Percentiles rank a stretch among this genome's conserved stretches.
These are phyloP conservation scores for Lachancea dasiensis DNA, from an alignment of 805 yeast genomes.

Conservation along the genomic window DNA sequence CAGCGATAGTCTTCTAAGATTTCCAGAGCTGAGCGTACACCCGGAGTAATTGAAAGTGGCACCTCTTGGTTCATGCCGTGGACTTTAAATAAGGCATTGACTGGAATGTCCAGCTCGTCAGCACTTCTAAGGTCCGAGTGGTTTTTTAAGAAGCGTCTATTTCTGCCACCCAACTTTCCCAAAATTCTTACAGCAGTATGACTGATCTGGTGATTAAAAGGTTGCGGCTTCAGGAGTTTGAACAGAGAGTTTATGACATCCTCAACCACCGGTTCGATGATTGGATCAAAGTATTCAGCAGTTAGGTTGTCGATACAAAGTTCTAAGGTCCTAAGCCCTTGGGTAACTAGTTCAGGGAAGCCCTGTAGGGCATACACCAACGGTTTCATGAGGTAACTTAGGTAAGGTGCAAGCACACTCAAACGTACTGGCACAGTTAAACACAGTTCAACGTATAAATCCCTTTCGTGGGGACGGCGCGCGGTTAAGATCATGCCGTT, in stretches of 20 bases:
- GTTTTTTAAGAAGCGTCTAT: conserved; percentile 75
- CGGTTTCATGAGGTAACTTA: conserved; percentile 84
- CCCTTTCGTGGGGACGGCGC: conserved; percentile 83
- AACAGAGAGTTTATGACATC: conserved; percentile 92
- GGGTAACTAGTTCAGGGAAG: conserved; percentile 84
- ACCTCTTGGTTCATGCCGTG: conserved; percentile 60
- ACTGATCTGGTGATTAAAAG: conserved; percentile 90
- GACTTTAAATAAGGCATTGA: conserved; percentile 61
- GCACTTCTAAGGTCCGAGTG: conserved; percentile 58
- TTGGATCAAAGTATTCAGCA: conserved; percentile 95
- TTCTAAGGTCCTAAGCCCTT: conserved; percentile 91
- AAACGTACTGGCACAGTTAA: conserved; percentile 92
- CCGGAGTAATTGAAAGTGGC: conserved; percentile 78
- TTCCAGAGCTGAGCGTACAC: conserved; percentile 69
- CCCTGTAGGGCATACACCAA: conserved; percentile 87
- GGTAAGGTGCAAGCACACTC: conserved; percentile 88
- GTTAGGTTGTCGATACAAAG: conserved; percentile 94
- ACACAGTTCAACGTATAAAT: conserved; percentile 90
- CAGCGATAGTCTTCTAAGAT: conserved; percentile 59
- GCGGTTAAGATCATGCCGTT: conserved; percentile 80
- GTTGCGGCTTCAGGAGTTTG: conserved; percentile 85
- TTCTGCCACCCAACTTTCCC: conserved; percentile 95
- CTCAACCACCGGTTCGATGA: conserved; percentile 90
- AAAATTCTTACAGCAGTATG: conserved; percentile 89
- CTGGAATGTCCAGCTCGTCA: conserved; percentile 55